Base-by-base conservation (phyloP, 495 filamentous ascomycete species). In the Tetracladium marchalianum region DNA sequence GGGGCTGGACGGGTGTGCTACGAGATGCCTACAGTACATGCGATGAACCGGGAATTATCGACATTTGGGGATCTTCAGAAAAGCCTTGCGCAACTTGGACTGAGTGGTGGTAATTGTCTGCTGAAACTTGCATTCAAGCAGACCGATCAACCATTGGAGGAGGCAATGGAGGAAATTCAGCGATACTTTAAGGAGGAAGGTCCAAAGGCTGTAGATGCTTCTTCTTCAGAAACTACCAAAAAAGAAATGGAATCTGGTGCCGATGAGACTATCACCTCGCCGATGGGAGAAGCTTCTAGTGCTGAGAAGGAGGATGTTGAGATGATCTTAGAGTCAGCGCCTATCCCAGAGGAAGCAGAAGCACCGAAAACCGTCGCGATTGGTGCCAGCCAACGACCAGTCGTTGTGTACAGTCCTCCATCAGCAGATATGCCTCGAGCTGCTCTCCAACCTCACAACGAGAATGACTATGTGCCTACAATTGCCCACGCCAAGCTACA, bases 401-500 rank as follows among this genome's bases (percentile, higher is more conserved):
- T 93, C 32, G 73, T 77, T 9, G 78, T 97, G 45, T 96, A 81
- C 65, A 72, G 77, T 4, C 81, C 92, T 2, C 85, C 92, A 1
- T 68, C 77, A 19, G 77, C 68, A 39, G 62, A 70, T 39, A 90
- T 80, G 1, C 90, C 86, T n/a, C 73, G 71, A 15, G 93, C 92
- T 31, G 82, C 87, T 24, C 66, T 70, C 46, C 63, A 68, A 41
- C 60, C 70, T 11, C 76, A 80, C 49, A 73, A 85, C 18, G 85
- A 90, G 46, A 71, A 70, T 15, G 86, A 87, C 52, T 97, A 85
- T 60, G 73, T 84, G 18, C 88, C 90, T 1, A 86, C 84, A 15
- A 78, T 95, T 52, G 85, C 83, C 35, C 87, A 97, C 51, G 85
- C 87, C 24, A 83, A 90, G 55, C 66, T 78, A 10, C 85, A 90